Evolutionary conservation across 495 filamentous ascomycete species (phyloP).

Genomic region (Tuber indicum): DNA sequence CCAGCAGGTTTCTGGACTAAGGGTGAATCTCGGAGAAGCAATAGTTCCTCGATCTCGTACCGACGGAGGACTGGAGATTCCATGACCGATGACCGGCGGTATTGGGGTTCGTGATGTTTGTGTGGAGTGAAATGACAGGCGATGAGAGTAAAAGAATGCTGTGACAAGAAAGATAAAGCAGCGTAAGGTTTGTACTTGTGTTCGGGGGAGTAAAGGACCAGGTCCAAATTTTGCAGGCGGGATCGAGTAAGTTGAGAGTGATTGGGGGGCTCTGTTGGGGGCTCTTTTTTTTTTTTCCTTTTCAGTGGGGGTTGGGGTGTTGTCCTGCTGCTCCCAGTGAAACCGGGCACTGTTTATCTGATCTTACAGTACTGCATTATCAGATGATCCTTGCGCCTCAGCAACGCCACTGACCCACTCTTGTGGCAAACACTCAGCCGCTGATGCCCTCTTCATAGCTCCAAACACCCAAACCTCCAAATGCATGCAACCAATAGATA

Average conservation of each 20-base stretch:
- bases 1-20: constrained; percentile 72
- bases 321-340: neutral
- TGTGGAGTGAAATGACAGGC: neutral
- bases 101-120: constrained; percentile 12
- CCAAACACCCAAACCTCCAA: neutral
- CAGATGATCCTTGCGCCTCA: neutral
- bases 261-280: constrained; percentile 2
- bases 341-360: neutral
- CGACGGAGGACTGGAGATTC: constrained; percentile 51
- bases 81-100: constrained; percentile 20
- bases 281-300: neutral
- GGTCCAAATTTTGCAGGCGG: neutral
- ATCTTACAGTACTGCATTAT: neutral
- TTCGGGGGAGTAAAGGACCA: neutral
- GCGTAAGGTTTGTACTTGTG: neutral
- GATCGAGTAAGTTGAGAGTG: neutral
- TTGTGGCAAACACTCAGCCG: neutral
- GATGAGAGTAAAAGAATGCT: neutral
- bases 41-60: constrained; percentile 75
- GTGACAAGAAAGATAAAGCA: neutral
- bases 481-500: too few relatives aligned
- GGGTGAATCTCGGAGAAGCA: constrained; percentile 71
- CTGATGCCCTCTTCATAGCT: neutral
- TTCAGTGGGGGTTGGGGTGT: neutral
- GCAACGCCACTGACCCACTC: neutral